Conservation (phyloP, 306 rosid genomes). For the Vigna hirtella region DNA sequence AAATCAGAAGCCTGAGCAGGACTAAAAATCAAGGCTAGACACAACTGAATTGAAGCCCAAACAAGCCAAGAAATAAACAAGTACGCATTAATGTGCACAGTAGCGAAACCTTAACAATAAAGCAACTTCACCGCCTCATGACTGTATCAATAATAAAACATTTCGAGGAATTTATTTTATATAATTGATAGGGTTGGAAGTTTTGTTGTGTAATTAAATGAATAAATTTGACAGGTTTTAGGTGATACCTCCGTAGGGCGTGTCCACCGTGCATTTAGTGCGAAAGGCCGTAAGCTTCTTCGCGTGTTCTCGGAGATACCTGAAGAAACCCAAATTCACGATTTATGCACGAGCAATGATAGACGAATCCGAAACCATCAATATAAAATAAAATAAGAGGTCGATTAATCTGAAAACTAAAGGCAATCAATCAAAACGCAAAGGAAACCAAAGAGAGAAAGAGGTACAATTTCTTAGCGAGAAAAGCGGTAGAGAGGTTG, state of each 20-base stretch:
- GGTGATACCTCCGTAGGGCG: constrained; percentile 76
- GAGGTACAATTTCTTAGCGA: constrained; percentile 63
- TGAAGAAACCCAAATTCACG: constrained; percentile 35
- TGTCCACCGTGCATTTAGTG: constrained; percentile 69
- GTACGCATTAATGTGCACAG: neutral
- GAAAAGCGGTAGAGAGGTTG: constrained; percentile 56
- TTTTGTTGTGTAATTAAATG: neutral
- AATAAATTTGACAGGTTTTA: neutral
- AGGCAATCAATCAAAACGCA: neutral
- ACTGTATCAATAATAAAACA: constrained; percentile 5
- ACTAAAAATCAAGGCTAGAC: neutral
- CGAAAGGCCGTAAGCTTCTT: constrained; percentile 34
- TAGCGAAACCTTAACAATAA: neutral
- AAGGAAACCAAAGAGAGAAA: neutral
- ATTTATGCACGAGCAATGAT: neutral
- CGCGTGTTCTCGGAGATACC: constrained; percentile 51
- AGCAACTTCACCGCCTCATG: constrained; percentile 1
- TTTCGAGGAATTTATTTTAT: neutral
- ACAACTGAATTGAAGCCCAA: neutral
- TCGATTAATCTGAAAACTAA: neutral
- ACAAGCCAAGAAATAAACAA: constrained; percentile 6
- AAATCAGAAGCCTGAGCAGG: constrained; percentile 19
- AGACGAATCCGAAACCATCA: constrained; percentile 12
- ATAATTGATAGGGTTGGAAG: neutral
- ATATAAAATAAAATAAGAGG: neutral